phyloP scores from a whole-genome alignment of 345 rosid species.

The Rhodamnia rubescens region DNA sequence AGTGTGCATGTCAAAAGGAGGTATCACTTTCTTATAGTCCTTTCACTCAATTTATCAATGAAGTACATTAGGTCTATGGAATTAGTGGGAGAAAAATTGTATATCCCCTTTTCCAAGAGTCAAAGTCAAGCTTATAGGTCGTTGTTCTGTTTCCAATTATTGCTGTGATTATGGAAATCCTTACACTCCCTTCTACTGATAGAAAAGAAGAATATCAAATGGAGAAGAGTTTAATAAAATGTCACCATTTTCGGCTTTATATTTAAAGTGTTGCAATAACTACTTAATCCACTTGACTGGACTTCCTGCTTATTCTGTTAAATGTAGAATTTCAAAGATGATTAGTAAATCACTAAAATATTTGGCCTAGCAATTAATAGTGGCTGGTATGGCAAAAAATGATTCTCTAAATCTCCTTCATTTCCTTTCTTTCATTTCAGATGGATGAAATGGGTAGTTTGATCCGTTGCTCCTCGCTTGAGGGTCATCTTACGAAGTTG shows the following conservation, averaged over 20 bases:
- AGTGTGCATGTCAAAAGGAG: conserved; percentile 58
- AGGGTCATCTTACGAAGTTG: conserved; percentile 73
- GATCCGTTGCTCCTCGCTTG: conserved; percentile 55
- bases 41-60: conserved; percentile 21
- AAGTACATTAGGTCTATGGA: conserved; percentile 2
- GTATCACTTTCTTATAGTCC: conserved; percentile 17
- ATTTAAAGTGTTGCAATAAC: background rate
- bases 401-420: background rate
- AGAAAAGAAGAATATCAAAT: background rate
- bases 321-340: background rate
- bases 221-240: background rate
- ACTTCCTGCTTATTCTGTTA: background rate
- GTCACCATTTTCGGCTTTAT: background rate
- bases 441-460: conserved; percentile 33
- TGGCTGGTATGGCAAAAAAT: background rate
- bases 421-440: conserved; percentile 20
- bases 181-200: background rate
- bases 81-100: background rate
- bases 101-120: background rate
- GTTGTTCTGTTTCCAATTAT: background rate
- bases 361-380: background rate
- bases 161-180: background rate
- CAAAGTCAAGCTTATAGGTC: background rate
- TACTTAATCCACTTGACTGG: background rate
- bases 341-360: background rate